Evolutionary conservation across 2,329 filamentous ascomycete species (phyloP), one percentile per base, ranked within the genome.

Genomic region (Fusarium tuaranense): DNA sequence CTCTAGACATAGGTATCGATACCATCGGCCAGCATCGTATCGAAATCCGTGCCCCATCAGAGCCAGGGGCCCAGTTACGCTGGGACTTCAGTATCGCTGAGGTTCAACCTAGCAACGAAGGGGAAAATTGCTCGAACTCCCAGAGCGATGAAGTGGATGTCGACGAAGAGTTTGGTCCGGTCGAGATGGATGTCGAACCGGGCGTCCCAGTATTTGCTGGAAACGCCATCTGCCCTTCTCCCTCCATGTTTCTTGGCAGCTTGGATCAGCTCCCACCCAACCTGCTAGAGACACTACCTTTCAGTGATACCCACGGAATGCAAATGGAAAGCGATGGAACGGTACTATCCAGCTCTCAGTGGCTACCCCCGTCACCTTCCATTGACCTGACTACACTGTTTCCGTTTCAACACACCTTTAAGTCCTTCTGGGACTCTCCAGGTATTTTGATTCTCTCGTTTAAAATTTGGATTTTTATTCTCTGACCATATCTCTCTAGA

Each of bases 401-500:
- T 10, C 9, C 25, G 1, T 13, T 18, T 53, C 25, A 18, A n/a
- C 48, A n/a, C 48, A 8, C 16, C 16, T 53, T 53, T 5, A n/a
- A 18, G 9, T 53, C 48, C 25, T 53, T 53, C 25, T 53, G 48
- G 48, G 6, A 32, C 9, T 53, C 5, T 3, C 18, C 25, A 53
- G 48, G 48, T 53, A 51, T 6, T 30, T 30, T 10, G 5, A 6
- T 18, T 30, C 46, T 4, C 5, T n/a, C 3, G 5, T 10, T 2
- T 1, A 30, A n/a, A 5, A 16, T 2, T 27, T n/a, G 2, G 7
- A 0, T 7, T 18, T 3, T 8, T 5, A 13, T 53, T 53, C 10
- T 53, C 48, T 30, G 10, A 53, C 5, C 1, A 32, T 1, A 4
- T 13, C 10, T n/a, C 4, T 18, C 5, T 3, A 53, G 48, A 30